These are phyloP conservation scores for Penicillium argentinense DNA, from an alignment of 495 filamentous ascomycete species.

Conservation along the genomic window DNA sequence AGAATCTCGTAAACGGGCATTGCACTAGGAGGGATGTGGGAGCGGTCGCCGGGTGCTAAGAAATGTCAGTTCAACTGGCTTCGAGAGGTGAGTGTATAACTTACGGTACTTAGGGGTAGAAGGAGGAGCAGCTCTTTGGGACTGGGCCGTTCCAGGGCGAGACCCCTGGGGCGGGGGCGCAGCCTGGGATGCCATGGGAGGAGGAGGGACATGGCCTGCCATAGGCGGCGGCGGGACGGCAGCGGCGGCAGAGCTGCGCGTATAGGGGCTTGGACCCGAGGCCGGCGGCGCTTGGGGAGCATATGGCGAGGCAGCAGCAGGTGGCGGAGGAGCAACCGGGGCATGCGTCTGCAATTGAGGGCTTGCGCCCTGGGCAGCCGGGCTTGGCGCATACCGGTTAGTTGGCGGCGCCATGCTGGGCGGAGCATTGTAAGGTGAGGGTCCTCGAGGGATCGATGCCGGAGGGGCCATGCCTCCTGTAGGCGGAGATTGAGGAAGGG, in stretches of 20 bases:
- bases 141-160: constrained; percentile 52
- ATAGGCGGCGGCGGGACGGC: constrained; percentile 39
- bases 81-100: constrained; percentile 21
- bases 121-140: constrained; percentile 45
- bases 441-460: constrained; percentile 65
- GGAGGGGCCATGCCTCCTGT: constrained; percentile 42
- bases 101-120: constrained; percentile 67
- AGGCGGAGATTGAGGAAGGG: constrained; percentile 41
- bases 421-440: constrained; percentile 87
- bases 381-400: constrained; percentile 85
- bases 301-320: constrained; percentile 58
- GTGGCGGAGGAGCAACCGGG: constrained; percentile 51
- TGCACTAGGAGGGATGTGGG: constrained; percentile 78
- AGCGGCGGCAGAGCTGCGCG: constrained; percentile 38
- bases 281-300: constrained; percentile 49
- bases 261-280: constrained; percentile 44
- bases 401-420: constrained; percentile 70
- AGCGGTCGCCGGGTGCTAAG: constrained; percentile 78
- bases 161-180: constrained; percentile 41
- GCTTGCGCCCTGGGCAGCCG: constrained; percentile 54
- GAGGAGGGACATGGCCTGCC: constrained; percentile 42
- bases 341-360: constrained; percentile 41
- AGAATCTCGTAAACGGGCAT: constrained; percentile 79
- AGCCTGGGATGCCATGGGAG: constrained; percentile 28
- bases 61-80: constrained; percentile 8